phyloP scores from a whole-genome alignment of 805 yeast genomes.

The Pichia occidentalis region DNA sequence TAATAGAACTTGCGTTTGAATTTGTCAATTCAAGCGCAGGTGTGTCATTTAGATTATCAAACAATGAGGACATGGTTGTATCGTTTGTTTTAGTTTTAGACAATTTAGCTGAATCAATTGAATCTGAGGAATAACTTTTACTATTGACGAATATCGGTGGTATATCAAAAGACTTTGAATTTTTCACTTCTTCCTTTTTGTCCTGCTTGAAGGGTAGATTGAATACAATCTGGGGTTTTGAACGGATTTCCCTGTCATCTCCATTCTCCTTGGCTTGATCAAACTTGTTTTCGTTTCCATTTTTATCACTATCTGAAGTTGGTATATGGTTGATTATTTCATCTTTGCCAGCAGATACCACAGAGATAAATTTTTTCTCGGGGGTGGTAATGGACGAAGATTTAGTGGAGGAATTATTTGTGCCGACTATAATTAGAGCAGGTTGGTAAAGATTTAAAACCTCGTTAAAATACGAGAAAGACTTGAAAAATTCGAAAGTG shows the following conservation, averaged over 20 bases:
- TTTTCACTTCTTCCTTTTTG: too few species aligned
- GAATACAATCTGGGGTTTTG: too few species aligned
- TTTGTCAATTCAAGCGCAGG: constrained; percentile 12
- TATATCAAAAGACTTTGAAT: constrained; percentile 6
- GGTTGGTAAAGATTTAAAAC: constrained; percentile 56
- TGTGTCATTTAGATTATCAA: constrained; percentile 23
- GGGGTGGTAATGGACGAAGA: constrained; percentile 25
- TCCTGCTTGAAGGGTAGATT: too few species aligned
- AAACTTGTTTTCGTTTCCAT: too few species aligned
- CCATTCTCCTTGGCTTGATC: too few species aligned
- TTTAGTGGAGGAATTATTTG: constrained; percentile 21
- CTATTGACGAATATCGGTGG: not conserved
- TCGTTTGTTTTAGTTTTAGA: constrained; percentile 27
- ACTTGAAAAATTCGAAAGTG: constrained; percentile 50
- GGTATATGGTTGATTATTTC: constrained; percentile 1
- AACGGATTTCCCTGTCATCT: too few species aligned
- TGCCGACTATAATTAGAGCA: constrained; percentile 40
- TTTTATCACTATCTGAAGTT: not conserved
- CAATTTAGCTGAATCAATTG: constrained; percentile 13
- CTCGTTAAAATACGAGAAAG: constrained; percentile 46
- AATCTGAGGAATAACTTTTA: not conserved
- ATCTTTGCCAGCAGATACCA: constrained; percentile 22
- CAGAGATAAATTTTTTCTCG: constrained; percentile 22
- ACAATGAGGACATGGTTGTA: constrained; percentile 16
- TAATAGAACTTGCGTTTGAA: not conserved